Conservation (phyloP, 2,329 filamentous ascomycete genomes). For the Botrytis fabae region DNA sequence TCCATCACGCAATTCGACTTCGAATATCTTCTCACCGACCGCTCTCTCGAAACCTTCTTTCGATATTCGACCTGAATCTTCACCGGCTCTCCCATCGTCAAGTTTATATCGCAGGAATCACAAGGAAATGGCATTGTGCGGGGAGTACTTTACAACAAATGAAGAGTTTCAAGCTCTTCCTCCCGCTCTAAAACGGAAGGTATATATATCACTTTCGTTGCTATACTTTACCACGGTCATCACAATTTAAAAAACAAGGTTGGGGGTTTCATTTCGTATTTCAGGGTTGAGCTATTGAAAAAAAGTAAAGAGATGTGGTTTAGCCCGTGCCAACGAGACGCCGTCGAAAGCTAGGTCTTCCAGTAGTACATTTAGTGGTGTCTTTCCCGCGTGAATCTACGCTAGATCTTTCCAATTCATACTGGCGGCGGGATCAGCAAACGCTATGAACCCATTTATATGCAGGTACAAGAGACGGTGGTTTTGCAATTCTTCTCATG, state of each 20-base stretch:
- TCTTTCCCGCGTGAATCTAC: neutral
- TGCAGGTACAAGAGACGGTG: constrained; percentile 19
- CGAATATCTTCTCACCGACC: constrained; percentile 30
- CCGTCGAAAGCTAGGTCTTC: constrained; percentile 12
- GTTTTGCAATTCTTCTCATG: constrained; percentile 13
- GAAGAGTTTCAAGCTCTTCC: constrained; percentile 54
- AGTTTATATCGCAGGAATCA: constrained; percentile 37
- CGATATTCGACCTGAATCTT: constrained; percentile 33
- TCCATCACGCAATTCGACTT: constrained; percentile 26
- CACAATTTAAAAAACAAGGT: constrained; percentile 14
- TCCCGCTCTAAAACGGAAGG: constrained; percentile 53
- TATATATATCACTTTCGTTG: constrained; percentile 40
- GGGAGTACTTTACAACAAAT: constrained; percentile 38
- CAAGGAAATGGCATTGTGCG: constrained; percentile 37
- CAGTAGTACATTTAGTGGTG: constrained; percentile 17
- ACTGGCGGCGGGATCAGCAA: constrained; percentile 20
- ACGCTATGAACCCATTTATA: constrained; percentile 26
- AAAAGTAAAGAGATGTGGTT: constrained; percentile 12
- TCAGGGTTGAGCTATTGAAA: constrained; percentile 11
- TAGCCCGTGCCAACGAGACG: constrained; percentile 13
- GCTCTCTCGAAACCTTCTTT: constrained; percentile 35
- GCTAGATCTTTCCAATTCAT: constrained; percentile 14
- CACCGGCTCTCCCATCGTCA: constrained; percentile 29
- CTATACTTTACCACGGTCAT: constrained; percentile 13
- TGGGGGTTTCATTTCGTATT: constrained; percentile 7